Base-by-base conservation (phyloP, 495 filamentous ascomycete genomes). In the Aspergillus hancockii region DNA sequence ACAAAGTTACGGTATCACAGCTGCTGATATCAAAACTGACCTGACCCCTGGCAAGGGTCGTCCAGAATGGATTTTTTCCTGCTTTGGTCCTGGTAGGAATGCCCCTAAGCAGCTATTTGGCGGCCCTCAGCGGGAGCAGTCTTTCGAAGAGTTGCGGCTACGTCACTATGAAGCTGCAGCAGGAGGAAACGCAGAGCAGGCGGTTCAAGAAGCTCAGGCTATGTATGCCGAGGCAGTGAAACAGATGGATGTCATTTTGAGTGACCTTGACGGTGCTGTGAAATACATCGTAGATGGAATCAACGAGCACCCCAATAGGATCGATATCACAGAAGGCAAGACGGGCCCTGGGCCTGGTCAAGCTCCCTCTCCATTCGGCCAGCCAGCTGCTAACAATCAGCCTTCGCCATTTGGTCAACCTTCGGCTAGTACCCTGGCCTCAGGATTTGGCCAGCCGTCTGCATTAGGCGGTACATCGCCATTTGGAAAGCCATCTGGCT, bases 11-110 rank as follows among this genome's bases (percentile, higher is more conserved):
- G 70, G 75, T 25, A 71, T 92, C 34, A 81, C 72, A 28, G 74
- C 71, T 43, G 82, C 80, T 0, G 69, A 67, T 8, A 88, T 95
- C 63, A 79, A 80, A 49, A 57, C 59, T 14, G 91, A 95, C 60
- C 75, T 95, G n/a, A 80, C 75, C 0, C 59, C 63, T 16, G 71
- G 71, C 8, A 71, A 77, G 31, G 89, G 92, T 54, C 82, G 81
- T 19, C 92, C 92, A 38, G 67, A 79, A 78, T 97, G 91, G 89
- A 81, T 91, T 13, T 81, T 96, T n/a, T 95, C 92, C 0, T 81
- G 85, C 38, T 97, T 93, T 71, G 88, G 83, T 7, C 91, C 92
- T 0, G 85, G 83, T 5, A 79, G 74, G 61, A 81, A 90, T 54
- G 86, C 86, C 1, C 92, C 92, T 1, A 81, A 83, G 13, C 90